Evolutionary conservation across 1,284 basidiomycete species (phyloP).

Genomic region (Phellinidium pouzarii): DNA sequence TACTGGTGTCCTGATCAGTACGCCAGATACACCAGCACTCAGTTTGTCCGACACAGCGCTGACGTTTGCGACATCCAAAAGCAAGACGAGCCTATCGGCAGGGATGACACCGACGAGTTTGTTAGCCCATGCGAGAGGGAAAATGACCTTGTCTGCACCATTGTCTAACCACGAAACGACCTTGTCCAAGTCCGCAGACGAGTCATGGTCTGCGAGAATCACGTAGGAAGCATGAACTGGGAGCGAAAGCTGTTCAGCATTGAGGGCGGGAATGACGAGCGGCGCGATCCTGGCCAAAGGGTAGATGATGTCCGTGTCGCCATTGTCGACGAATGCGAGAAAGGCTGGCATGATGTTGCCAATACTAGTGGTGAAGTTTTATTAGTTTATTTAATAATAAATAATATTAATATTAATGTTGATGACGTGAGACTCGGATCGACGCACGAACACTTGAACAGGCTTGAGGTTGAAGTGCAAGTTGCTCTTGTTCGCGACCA

Average conservation of each 20-base stretch:
- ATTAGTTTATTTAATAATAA: no score
- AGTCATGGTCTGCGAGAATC: constrained; percentile 52
- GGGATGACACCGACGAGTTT: constrained; percentile 66
- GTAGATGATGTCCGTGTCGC: constrained; percentile 1
- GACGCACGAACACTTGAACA: no score
- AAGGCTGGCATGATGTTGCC: constrained; percentile 8
- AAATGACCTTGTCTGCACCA: constrained; percentile 73
- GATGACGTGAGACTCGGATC: no score
- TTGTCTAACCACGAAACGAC: constrained; percentile 65
- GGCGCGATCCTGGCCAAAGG: constrained; percentile 13
- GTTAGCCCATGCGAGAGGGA: constrained; percentile 59
- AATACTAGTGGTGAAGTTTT: no score
- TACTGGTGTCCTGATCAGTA: constrained; percentile 64
- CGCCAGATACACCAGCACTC: constrained; percentile 66
- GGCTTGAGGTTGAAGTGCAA: no score
- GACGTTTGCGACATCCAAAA: constrained; percentile 65
- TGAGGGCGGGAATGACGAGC: constrained; percentile 13
- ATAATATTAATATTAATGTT: no score
- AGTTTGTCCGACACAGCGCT: constrained; percentile 70
- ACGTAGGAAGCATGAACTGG: constrained; percentile 33
- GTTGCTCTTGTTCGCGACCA: no score
- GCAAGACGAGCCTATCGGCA: constrained; percentile 63
- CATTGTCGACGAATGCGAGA: constrained; percentile 13
- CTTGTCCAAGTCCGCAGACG: constrained; percentile 44
- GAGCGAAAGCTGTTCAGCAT: constrained; percentile 20